These are phyloP conservation scores for Aurinia saxatilis DNA, from an alignment of 345 rosid genomes.

Conservation along the genomic window DNA sequence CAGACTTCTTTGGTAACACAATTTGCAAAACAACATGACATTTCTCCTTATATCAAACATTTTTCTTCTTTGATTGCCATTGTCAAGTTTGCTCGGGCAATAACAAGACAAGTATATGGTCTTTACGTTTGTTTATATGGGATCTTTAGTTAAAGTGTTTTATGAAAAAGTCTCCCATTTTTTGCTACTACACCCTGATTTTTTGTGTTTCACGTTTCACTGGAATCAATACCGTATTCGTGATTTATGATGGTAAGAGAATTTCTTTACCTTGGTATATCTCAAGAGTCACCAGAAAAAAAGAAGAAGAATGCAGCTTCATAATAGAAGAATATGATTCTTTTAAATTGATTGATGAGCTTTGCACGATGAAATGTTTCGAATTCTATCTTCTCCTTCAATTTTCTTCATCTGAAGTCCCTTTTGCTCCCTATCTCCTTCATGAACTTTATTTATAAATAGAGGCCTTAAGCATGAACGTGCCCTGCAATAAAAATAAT, in stretches of 20 bases:
- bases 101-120: too few relatives aligned
- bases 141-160: too few relatives aligned
- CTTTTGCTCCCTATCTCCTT: background rate
- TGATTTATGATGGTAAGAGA: background rate
- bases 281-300: background rate
- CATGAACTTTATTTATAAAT: slow-evolving; percentile 7
- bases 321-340: slow-evolving; percentile 13
- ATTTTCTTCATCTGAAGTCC: background rate
- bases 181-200: background rate
- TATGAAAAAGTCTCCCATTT: too few relatives aligned
- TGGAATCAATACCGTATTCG: slow-evolving; percentile 1
- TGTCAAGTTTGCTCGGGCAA: too few relatives aligned
- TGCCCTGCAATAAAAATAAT: background rate
- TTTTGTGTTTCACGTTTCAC: background rate
- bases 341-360: slow-evolving; percentile 17
- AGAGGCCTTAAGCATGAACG: background rate
- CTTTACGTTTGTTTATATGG: too few relatives aligned
- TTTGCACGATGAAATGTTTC: slow-evolving; percentile 6
- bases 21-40: too few relatives aligned
- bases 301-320: background rate
- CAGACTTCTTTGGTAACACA: too few relatives aligned
- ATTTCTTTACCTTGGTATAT: background rate
- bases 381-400: slow-evolving; percentile 7
- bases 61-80: too few relatives aligned
- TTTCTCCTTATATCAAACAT: too few relatives aligned